phyloP scores from a whole-genome alignment of 2,329 filamentous ascomycete genomes.

The Dactylellina haptotyla region DNA sequence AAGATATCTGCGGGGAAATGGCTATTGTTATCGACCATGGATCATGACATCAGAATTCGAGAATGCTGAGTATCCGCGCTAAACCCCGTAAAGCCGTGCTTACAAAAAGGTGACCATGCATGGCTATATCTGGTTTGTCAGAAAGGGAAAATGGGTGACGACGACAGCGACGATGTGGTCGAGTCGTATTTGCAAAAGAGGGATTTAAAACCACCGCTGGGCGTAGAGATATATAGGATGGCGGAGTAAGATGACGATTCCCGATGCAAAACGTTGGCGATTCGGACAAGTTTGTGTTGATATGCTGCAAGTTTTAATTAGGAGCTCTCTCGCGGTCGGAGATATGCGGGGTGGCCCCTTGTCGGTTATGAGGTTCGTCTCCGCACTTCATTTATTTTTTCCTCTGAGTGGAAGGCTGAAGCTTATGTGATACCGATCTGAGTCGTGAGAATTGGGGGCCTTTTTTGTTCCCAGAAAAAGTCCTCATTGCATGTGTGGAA shows the following conservation, averaged over 20 bases:
- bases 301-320: slow-evolving; percentile 29
- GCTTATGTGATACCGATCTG: slow-evolving; percentile 32
- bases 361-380: slow-evolving; percentile 45
- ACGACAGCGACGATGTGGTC: slow-evolving; percentile 18
- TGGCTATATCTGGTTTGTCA: slow-evolving; percentile 27
- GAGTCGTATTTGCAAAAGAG: slow-evolving; percentile 23
- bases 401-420: slow-evolving; percentile 31
- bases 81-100: slow-evolving; percentile 45
- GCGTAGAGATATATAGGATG: not conserved
- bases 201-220: slow-evolving; percentile 24
- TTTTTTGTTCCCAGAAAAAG: slow-evolving; percentile 1
- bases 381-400: slow-evolving; percentile 43
- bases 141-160: slow-evolving; percentile 26
- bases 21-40: slow-evolving; percentile 17
- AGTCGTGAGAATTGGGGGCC: slow-evolving; percentile 5
- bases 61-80: slow-evolving; percentile 16
- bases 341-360: slow-evolving; percentile 49
- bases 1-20: slow-evolving; percentile 24
- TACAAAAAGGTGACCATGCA: slow-evolving; percentile 34
- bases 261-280: not conserved
- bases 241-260: slow-evolving; percentile 49
- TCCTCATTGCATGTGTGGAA: slow-evolving; percentile 1
- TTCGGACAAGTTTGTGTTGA: slow-evolving; percentile 39
- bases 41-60: slow-evolving; percentile 41
- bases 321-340: slow-evolving; percentile 42